phyloP scores from a whole-genome alignment of 805 yeast genomes.

The Candida koratica region DNA sequence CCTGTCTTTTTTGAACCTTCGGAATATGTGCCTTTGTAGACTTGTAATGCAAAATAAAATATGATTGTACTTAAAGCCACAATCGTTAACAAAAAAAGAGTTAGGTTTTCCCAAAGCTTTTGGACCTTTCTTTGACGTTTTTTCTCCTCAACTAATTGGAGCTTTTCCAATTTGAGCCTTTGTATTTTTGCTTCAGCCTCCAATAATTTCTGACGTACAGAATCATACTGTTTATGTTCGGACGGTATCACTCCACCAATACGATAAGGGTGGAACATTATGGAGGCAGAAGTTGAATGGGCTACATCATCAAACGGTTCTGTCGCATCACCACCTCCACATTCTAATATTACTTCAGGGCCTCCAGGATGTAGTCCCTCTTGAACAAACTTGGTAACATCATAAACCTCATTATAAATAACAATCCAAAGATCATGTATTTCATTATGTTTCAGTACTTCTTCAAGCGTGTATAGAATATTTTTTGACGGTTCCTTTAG shows the following conservation, averaged over 20 bases:
- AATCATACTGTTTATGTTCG: constrained; percentile 17
- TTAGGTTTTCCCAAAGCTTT: constrained; percentile 9
- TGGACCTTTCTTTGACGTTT: constrained; percentile 9
- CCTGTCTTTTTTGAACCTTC: not conserved
- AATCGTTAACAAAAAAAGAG: constrained; percentile 12
- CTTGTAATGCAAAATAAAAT: constrained; percentile 12
- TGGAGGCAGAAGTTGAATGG: constrained; percentile 33
- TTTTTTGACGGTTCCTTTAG: too few relatives aligned
- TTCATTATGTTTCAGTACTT: constrained; percentile 56
- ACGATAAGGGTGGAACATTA: constrained; percentile 28
- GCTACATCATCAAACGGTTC: constrained; percentile 55
- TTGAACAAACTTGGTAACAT: constrained; percentile 60
- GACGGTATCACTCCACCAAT: constrained; percentile 24
- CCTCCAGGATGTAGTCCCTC: constrained; percentile 75
- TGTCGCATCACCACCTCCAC: constrained; percentile 76
- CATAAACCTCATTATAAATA: constrained; percentile 74
- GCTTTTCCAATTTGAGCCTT: constrained; percentile 7
- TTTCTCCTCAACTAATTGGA: constrained; percentile 8
- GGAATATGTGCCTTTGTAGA: constrained; percentile 8
- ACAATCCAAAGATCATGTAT: constrained; percentile 82
- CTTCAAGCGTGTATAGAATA: constrained; percentile 6
- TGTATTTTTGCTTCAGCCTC: constrained; percentile 13
- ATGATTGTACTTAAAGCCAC: constrained; percentile 11
- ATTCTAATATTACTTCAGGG: constrained; percentile 67
- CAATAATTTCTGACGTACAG: constrained; percentile 11